phyloP scores from a whole-genome alignment of 495 filamentous ascomycete genomes.

The Penicillium subrubescens region DNA sequence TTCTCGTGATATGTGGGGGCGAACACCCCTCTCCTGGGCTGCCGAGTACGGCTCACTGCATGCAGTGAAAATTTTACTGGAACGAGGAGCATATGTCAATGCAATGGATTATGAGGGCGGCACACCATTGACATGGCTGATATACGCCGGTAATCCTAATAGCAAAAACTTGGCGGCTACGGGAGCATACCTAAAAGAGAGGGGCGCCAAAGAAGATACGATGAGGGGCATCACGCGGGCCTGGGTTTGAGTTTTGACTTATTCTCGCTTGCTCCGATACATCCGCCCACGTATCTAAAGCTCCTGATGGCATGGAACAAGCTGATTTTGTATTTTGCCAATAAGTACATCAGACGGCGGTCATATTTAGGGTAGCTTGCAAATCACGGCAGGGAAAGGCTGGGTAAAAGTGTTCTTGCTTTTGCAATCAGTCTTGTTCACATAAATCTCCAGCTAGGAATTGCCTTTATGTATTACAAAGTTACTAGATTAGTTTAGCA shows the following conservation, averaged over 20 bases:
- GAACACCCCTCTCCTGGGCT: constrained; percentile 4
- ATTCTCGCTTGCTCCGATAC: neutral
- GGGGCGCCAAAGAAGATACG: neutral
- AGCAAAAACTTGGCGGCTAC: neutral
- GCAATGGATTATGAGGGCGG: neutral
- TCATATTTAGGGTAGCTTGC: neutral
- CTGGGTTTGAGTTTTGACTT: neutral
- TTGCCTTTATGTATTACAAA: no score
- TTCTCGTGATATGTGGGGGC: neutral
- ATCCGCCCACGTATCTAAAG: neutral
- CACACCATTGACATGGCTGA: neutral
- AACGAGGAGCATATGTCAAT: neutral
- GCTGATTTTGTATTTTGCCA: neutral
- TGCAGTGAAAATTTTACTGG: neutral
- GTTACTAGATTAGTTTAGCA: no score
- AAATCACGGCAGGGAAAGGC: constrained; percentile 7
- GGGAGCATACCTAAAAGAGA: neutral
- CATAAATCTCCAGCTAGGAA: no score
- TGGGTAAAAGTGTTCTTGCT: no score
- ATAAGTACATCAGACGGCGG: neutral
- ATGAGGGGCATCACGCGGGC: neutral
- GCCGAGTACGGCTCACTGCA: neutral
- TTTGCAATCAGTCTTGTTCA: no score
- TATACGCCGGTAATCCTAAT: neutral
- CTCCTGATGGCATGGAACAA: neutral